phyloP scores from a whole-genome alignment of 2,329 filamentous ascomycete species.

The Apiospora sp. region DNA sequence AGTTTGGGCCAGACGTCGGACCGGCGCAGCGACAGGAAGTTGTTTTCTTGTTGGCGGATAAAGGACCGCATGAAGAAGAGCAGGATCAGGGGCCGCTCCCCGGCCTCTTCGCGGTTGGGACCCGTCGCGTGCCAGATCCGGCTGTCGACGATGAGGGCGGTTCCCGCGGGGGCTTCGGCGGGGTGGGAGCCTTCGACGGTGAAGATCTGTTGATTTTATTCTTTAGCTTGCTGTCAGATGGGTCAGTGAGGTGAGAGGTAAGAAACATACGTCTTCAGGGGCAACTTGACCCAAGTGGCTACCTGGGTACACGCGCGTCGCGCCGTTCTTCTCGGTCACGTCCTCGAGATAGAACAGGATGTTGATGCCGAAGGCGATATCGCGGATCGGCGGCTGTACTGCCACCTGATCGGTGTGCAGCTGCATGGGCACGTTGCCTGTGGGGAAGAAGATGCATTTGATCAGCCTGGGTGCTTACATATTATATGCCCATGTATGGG shows the following conservation, averaged over 20 bases:
- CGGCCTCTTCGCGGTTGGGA: constrained; percentile 32
- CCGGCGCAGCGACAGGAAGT: constrained; percentile 39
- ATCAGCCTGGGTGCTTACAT: background rate
- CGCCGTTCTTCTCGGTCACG: constrained; percentile 42
- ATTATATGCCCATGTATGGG: background rate
- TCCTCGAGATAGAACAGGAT: constrained; percentile 42
- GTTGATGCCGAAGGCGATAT: constrained; percentile 38
- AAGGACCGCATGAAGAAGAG: constrained; percentile 43
- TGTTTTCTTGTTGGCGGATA: constrained; percentile 43
- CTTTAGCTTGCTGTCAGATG: background rate
- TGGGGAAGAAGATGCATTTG: background rate
- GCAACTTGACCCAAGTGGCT: constrained; percentile 37
- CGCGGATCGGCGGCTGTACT: constrained; percentile 37
- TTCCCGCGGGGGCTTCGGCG: constrained; percentile 38
- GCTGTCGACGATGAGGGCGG: constrained; percentile 39
- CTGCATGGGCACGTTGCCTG: constrained; percentile 35
- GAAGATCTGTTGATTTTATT: constrained; percentile 37
- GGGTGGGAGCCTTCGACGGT: constrained; percentile 35
- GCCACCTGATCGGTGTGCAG: constrained; percentile 41
- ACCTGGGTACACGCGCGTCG: constrained; percentile 39
- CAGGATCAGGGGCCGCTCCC: constrained; percentile 25
- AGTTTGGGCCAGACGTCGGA: constrained; percentile 38
- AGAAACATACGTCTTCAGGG: constrained; percentile 30
- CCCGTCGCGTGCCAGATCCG: constrained; percentile 43
- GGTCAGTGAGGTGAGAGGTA: too few species aligned